Evolutionary conservation across 2,329 filamentous ascomycete species (phyloP).

Genomic region (Sporothrix protearum): DNA sequence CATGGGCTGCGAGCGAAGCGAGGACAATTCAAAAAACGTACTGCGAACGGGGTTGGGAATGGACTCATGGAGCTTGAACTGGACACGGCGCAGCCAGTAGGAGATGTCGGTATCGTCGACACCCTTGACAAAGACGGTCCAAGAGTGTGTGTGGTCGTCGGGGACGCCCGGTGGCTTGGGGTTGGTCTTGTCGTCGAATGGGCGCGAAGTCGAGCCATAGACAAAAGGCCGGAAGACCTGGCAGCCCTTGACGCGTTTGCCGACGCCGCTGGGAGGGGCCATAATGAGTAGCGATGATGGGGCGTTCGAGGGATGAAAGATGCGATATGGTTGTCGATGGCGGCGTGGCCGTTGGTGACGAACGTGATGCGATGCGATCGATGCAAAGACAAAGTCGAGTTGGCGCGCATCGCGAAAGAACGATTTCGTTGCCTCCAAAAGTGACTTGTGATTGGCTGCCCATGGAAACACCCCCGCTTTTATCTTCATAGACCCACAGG

Average conservation of each 20-base stretch:
- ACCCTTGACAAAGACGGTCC: constrained; percentile 90
- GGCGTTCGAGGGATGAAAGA: not conserved
- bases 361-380: not conserved
- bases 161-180: constrained; percentile 74
- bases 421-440: not conserved
- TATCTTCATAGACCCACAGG: not conserved
- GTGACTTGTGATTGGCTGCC: not conserved
- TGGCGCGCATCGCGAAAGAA: not conserved
- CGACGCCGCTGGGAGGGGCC: constrained; percentile 56
- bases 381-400: not conserved
- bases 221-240: constrained; percentile 65
- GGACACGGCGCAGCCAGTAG: constrained; percentile 93
- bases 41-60: constrained; percentile 87
- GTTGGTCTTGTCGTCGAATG: constrained; percentile 72
- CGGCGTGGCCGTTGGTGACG: not conserved
- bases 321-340: not conserved
- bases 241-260: constrained; percentile 62
- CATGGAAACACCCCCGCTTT: not conserved
- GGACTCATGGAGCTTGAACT: constrained; percentile 97
- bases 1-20: not conserved
- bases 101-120: constrained; percentile 86
- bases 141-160: constrained; percentile 91
- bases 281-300: constrained; percentile 37
- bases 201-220: constrained; percentile 75
- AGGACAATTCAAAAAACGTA: constrained; percentile 37